A percentile compares a stretch with the other conserved stretches of the same genome.
Conservation (phyloP, 164 flowering plant species). For the Tetrastigma voinierianum region DNA sequence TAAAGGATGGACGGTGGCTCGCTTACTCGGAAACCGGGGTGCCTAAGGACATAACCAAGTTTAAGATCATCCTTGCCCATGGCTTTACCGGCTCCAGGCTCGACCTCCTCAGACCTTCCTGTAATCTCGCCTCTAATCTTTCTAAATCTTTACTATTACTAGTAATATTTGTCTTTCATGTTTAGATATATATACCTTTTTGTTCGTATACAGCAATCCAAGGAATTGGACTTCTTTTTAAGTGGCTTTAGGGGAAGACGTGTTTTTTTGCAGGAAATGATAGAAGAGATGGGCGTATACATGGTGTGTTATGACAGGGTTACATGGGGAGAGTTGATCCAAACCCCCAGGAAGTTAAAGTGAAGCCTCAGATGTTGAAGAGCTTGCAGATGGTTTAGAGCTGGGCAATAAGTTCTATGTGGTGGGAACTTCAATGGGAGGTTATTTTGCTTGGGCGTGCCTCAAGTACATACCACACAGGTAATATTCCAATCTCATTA, state of each 20-base stretch:
- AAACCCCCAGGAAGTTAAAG: conserved; percentile 1
- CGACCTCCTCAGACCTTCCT: neutral
- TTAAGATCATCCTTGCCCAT: conserved; percentile 14
- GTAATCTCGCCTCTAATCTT: neutral
- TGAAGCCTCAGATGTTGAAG: conserved; percentile 7
- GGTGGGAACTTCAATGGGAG: conserved; percentile 15
- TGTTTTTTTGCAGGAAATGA: neutral
- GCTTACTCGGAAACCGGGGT: conserved; percentile 10
- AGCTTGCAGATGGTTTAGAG: conserved; percentile 11
- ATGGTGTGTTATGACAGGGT: conserved; percentile 8
- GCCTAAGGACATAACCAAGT: conserved; percentile 8
- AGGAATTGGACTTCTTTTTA: too few relatives aligned
- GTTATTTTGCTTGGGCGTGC: conserved; percentile 6
- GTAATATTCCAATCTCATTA: too few relatives aligned
- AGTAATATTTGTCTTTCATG: too few relatives aligned
- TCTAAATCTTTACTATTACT: too few relatives aligned
- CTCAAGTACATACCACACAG: conserved; percentile 12
- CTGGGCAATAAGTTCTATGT: conserved; percentile 13
- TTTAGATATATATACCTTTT: too few relatives aligned
- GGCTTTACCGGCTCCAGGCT: conserved; percentile 11
- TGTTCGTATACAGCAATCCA: too few relatives aligned
- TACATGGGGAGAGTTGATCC: conserved; percentile 12
- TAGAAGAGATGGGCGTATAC: conserved; percentile 3
- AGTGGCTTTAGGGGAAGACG: too few relatives aligned
- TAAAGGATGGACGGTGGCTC: conserved; percentile 4